These are phyloP conservation scores for Pelagomonas calceolata DNA, from an alignment of 108 stramenopile species.

Conservation along the genomic window DNA sequence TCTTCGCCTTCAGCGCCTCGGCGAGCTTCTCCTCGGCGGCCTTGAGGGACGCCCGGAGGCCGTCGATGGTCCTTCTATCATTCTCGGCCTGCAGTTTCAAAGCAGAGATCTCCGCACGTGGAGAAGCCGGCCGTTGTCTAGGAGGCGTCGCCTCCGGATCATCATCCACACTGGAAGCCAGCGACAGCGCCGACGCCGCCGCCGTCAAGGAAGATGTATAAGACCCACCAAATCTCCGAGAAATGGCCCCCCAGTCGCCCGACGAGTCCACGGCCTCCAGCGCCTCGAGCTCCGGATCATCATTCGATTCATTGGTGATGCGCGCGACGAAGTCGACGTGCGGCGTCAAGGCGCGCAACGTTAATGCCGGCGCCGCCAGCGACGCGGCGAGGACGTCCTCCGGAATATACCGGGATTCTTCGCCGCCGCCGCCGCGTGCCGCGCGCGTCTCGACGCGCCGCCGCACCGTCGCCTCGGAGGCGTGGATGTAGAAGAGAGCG, in stretches of 20 bases:
- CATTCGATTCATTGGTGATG: conserved; percentile 9
- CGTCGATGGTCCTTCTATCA: no score
- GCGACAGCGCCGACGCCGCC: no score
- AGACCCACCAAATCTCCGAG: background rate
- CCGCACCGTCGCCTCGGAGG: conserved; percentile 36
- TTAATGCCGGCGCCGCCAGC: conserved; percentile 13
- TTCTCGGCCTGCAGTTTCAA: no score
- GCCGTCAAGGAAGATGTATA: background rate
- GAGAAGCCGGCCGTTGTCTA: no score
- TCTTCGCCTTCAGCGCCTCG: no score
- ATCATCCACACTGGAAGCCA: no score
- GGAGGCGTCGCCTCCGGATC: no score
- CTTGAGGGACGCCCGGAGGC: no score
- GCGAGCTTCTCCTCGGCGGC: no score
- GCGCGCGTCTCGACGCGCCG: conserved; percentile 3
- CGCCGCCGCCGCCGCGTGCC: conserved; percentile 16
- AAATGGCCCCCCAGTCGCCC: background rate
- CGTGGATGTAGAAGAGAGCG: conserved; percentile 66
- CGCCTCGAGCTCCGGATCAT: background rate
- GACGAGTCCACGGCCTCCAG: background rate
- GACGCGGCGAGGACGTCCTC: conserved; percentile 15
- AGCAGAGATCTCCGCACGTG: no score
- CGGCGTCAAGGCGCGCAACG: conserved; percentile 14
- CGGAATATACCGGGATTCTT: conserved; percentile 22
- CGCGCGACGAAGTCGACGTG: conserved; percentile 25